A percentile compares a stretch with the other conserved stretches of the same genome.
Conservation (phyloP, 768 basidiomycete genomes). For the Solioccasus polychromus region DNA sequence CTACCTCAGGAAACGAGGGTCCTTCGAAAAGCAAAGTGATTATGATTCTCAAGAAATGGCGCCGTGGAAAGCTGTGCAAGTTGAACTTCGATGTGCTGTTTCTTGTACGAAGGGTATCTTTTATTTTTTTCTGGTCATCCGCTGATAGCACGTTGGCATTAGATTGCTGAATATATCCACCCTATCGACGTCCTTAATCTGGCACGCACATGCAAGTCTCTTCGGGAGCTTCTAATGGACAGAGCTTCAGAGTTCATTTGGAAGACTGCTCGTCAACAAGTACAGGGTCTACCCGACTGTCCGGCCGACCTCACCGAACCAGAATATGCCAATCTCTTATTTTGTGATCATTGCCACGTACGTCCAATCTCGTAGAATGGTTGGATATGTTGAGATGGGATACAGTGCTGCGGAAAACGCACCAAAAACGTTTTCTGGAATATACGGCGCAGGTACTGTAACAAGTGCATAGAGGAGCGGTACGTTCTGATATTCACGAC, state of each 20-base stretch:
- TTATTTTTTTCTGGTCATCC: background rate
- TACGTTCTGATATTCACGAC: background rate
- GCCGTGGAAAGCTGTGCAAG: no score
- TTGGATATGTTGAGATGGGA: background rate
- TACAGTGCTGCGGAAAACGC: conserved; percentile 8
- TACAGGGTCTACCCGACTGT: background rate
- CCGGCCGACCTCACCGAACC: background rate
- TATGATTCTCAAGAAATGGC: no score
- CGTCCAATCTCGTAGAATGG: background rate
- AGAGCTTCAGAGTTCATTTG: background rate
- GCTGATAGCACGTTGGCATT: background rate
- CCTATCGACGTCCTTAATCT: background rate
- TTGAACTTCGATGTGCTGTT: background rate
- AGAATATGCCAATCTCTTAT: background rate
- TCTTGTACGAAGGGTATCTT: background rate
- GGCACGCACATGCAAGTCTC: background rate
- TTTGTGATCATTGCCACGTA: conserved; percentile 16
- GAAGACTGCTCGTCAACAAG: background rate
- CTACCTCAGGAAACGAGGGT: no score
- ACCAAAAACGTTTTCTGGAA: conserved; percentile 1
- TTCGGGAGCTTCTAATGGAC: background rate
- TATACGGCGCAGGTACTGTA: conserved; percentile 15
- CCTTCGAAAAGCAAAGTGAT: no score
- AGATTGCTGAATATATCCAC: conserved; percentile 33
- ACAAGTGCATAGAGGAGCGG: background rate